Evolutionary conservation across 2,329 filamentous ascomycete species (phyloP).

Genomic region (Colletotrichum noveboracense): DNA sequence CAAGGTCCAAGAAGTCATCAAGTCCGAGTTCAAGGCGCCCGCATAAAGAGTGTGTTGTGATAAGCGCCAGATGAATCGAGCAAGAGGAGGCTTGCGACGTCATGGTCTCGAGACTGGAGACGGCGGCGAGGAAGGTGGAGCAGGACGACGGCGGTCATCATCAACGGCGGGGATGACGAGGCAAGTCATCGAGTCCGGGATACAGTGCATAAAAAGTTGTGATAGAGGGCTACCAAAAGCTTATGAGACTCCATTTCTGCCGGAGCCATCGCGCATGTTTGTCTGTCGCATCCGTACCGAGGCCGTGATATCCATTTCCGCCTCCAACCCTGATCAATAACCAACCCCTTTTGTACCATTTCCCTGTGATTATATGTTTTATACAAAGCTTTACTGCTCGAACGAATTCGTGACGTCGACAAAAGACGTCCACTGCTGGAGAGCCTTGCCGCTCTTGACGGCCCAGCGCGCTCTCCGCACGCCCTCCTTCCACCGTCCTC

Average conservation of each 20-base stretch:
- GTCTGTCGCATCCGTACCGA: not conserved
- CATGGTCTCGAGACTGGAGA: not conserved
- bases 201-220: slow-evolving; percentile 19
- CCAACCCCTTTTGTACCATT: not conserved
- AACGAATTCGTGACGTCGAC: slow-evolving; percentile 76
- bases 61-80: not conserved
- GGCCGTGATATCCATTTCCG: not conserved
- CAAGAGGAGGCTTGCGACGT: not conserved
- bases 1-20: slow-evolving; percentile 73
- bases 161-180: slow-evolving; percentile 55
- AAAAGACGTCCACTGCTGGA: slow-evolving; percentile 82
- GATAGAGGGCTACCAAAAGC: slow-evolving; percentile 19
- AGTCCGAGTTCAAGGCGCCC: slow-evolving; percentile 62
- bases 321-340: not conserved
- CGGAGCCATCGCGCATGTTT: not conserved
- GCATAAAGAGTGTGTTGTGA: not conserved
- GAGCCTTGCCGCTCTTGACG: slow-evolving; percentile 84
- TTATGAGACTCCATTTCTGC: slow-evolving; percentile 10
- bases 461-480: slow-evolving; percentile 87
- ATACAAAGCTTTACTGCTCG: not conserved
- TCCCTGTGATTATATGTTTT: not conserved
- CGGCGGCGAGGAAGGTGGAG: not conserved
- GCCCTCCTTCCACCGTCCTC: slow-evolving; percentile 93
- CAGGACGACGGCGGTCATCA: not conserved
- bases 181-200: not conserved